Base-by-base conservation (phyloP, 768 basidiomycete species). In the Trametes cinnabarina region DNA sequence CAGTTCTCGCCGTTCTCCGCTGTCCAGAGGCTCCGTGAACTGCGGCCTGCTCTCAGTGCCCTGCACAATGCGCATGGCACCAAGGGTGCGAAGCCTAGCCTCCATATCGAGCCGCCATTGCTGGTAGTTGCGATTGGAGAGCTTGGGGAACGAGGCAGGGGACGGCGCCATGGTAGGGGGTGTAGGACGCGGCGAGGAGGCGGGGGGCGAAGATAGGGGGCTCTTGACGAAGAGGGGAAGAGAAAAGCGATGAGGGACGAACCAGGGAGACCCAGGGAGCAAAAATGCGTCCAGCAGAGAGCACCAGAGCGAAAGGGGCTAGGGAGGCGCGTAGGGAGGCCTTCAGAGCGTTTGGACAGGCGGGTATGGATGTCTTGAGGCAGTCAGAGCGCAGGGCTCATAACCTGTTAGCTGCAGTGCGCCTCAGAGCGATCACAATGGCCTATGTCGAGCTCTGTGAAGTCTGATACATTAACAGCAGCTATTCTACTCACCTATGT, bases 361-460 rank as follows among this genome's bases (percentile, higher is more conserved):
- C 40, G 39, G 51, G 28, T 41, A 52, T 51, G 51, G 51, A 52
- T 19, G 51, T 52, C 51, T 52, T 23, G 51, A 42, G 51, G 51
- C 51, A 42, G 40, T 52, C 51, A 52, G 51, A 52, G 51, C 40
- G 40, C 51, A 52, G 51, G 51, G 51, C 40, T n/a, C n/a, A n/a
- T n/a, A n/a, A n/a, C n/a, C n/a, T n/a, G n/a, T n/a, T n/a, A n/a
- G n/a, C n/a, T n/a, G n/a, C n/a, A n/a, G n/a, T n/a, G n/a, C n/a
- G n/a, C n/a, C n/a, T n/a, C n/a, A n/a, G n/a, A n/a, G n/a, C n/a
- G n/a, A n/a, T n/a, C n/a, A n/a, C n/a, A n/a, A n/a, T n/a, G n/a
- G n/a, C n/a, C n/a, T n/a, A n/a, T n/a, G n/a, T n/a, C n/a, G n/a
- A n/a, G n/a, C n/a, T n/a, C n/a, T n/a, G n/a, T n/a, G n/a, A n/a